These are phyloP conservation scores for Fusarium aywerte DNA, from an alignment of 2,329 filamentous ascomycete genomes.

Conservation along the genomic window DNA sequence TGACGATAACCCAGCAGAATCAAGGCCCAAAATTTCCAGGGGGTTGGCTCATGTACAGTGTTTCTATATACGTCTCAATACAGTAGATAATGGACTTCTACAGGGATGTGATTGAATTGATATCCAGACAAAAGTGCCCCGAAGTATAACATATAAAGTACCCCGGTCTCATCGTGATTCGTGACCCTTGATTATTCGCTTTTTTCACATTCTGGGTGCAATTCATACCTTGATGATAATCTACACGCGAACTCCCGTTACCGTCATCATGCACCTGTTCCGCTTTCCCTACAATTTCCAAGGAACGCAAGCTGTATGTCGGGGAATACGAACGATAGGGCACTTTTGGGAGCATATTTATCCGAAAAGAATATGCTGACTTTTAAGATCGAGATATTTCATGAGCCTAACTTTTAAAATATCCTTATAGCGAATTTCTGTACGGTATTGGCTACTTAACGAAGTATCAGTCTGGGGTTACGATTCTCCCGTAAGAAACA, in stretches of 20 bases:
- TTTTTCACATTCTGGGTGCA: neutral
- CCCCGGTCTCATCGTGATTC: neutral
- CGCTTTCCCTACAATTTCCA: neutral
- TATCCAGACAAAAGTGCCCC: neutral
- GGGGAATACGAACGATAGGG: neutral
- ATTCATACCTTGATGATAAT: neutral
- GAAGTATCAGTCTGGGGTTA: neutral
- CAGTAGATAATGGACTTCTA: neutral
- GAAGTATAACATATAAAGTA: neutral
- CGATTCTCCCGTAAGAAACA: neutral
- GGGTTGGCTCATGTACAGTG: constrained; percentile 8
- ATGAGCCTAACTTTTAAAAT: too few species aligned
- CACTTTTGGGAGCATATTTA: neutral
- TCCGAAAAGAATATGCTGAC: too few species aligned
- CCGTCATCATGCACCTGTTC: neutral
- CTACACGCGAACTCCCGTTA: constrained; percentile 1
- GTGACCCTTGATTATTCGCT: neutral
- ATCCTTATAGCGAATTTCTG: too few species aligned
- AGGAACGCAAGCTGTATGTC: neutral
- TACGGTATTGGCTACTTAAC: neutral
- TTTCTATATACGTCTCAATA: neutral
- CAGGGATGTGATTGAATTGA: neutral
- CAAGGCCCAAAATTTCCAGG: constrained; percentile 17
- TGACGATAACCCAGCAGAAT: constrained; percentile 21
- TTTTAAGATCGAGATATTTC: too few species aligned